Evolutionary conservation across 345 rosid species (phyloP), one percentile per base, ranked within the genome.

Genomic region (Noccaea caerulescens): DNA sequence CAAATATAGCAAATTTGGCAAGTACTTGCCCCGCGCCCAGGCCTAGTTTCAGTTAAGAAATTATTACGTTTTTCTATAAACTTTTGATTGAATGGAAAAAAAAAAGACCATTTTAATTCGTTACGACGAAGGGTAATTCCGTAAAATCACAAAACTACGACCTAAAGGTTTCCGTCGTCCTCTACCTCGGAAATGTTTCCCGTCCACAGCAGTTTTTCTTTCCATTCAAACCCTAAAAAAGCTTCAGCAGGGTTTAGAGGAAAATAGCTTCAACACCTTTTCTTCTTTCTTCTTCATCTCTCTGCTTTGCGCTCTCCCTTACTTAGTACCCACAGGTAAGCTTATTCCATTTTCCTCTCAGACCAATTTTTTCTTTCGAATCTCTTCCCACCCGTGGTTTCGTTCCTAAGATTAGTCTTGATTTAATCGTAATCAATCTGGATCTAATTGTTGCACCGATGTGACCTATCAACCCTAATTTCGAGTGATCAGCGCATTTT

Each of bases 121-220:
- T 20, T 20, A 20, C 23, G 23, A 20, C 23, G 23, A 20, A 20
- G 23, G 23, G 23, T 1, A 20, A 20, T 20, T 20, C 23, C 23
- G 23, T 20, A 20, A 20, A 20, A 1, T 20, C 23, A 1, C 23
- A 20, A 20, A 20, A 20, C 23, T 20, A 20, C 23, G 23, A 32
- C 67, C 33, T 59, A 50, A 50, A 20, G 12, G 45, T 42, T 42
- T 6, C 51, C 43, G 68, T 71, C 75, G 44, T 71, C 68, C 5
- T 18, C 23, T 13, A 49, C 59, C 66, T 71, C 61, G 11, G 53
- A 18, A 50, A 51, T 0, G 10, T 4, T 50, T 12, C 12, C 66
- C 39, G 62, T 36, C 23, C 58, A 37, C 47, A 16, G 11, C 45
- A 9, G 0, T 49, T 54, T 16, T 42, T 1, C 14, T 33, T 4